phyloP scores from a whole-genome alignment of 2,329 filamentous ascomycete species.

The Knoxdaviesia capensis region DNA sequence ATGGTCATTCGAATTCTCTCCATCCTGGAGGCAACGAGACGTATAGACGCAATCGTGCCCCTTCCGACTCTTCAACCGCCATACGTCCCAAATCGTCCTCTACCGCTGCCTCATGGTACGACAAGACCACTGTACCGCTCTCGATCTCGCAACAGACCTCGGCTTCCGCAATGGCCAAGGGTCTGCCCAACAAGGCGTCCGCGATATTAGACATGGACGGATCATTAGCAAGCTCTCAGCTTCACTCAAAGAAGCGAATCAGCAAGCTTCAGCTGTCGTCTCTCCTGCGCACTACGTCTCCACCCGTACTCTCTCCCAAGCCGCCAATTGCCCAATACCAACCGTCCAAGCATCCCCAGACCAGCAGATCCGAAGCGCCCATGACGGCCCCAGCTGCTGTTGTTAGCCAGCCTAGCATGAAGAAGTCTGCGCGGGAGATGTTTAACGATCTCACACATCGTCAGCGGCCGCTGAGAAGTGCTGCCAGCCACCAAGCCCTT shows the following conservation, averaged over 20 bases:
- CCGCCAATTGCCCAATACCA: slow-evolving; percentile 7
- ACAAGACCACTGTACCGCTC: slow-evolving; percentile 32
- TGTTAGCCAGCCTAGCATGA: neutral
- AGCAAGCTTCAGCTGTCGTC: slow-evolving; percentile 27
- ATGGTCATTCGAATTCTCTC: no score
- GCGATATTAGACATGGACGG: slow-evolving; percentile 25
- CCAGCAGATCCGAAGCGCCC: no score
- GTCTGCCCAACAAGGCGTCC: slow-evolving; percentile 25
- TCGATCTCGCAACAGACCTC: slow-evolving; percentile 39
- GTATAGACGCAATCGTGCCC: neutral
- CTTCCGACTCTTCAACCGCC: slow-evolving; percentile 6
- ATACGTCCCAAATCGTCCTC: slow-evolving; percentile 30
- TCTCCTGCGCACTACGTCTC: slow-evolving; percentile 20
- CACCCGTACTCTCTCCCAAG: slow-evolving; percentile 19
- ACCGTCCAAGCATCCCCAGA: no score
- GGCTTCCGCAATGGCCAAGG: slow-evolving; percentile 36
- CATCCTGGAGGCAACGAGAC: no score
- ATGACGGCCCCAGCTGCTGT: neutral
- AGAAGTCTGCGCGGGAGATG: neutral
- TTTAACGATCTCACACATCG: slow-evolving; percentile 1
- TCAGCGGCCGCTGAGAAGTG: slow-evolving; percentile 1
- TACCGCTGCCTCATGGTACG: slow-evolving; percentile 36
- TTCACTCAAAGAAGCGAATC: slow-evolving; percentile 19
- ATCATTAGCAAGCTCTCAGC: neutral
- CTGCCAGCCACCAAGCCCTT: slow-evolving; percentile 2